A percentile compares a stretch with the other conserved stretches of the same genome.
Conservation (phyloP, 768 basidiomycete genomes). For the Mycena haematopus region DNA sequence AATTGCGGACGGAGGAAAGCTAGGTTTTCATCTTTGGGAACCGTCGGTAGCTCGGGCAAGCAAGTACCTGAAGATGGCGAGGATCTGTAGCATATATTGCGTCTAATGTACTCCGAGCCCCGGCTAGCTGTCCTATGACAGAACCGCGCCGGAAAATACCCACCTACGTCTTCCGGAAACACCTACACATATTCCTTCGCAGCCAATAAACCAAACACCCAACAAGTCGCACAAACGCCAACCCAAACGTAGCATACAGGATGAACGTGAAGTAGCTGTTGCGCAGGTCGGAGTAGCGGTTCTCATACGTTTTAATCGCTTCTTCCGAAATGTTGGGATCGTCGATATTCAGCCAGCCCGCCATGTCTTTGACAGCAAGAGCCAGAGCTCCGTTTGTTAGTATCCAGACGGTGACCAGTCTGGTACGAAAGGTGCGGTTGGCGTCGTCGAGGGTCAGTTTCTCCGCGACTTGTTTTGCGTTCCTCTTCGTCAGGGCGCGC, state of each 20-base stretch:
- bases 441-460: conserved; percentile 88
- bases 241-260: conserved; percentile 78
- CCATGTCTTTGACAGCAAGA: conserved; percentile 23
- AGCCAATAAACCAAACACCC: conserved; percentile 44
- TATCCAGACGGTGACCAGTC: conserved; percentile 86
- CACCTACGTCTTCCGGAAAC: conserved; percentile 17
- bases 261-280: conserved; percentile 75
- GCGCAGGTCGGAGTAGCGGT: conserved; percentile 32
- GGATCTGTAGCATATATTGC: too few species aligned
- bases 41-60: too few species aligned
- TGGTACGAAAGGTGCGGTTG: conserved; percentile 93
- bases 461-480: conserved; percentile 68
- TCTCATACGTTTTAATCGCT: conserved; percentile 26
- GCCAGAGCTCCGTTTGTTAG: conserved; percentile 39
- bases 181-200: conserved; percentile 14
- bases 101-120: too few species aligned
- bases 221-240: conserved; percentile 73
- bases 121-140: too few species aligned
- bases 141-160: too few species aligned
- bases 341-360: conserved; percentile 28
- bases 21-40: too few species aligned
- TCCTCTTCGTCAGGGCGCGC: conserved; percentile 80
- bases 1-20: too few species aligned
- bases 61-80: too few species aligned
- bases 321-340: conserved; percentile 14